Conservation (phyloP, 345 rosid species). For the Barbarea vulgaris region DNA sequence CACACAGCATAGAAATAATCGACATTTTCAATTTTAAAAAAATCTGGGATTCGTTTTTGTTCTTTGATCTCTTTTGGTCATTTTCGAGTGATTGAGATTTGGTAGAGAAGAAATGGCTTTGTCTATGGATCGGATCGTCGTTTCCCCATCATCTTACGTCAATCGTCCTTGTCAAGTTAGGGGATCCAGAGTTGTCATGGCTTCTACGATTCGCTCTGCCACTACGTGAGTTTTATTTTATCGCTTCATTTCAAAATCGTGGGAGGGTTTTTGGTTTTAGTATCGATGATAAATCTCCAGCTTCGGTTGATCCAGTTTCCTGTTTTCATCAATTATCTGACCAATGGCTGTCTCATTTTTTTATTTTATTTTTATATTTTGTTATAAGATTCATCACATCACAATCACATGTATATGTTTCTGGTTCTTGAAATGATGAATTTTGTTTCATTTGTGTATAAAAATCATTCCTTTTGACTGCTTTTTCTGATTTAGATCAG, state of each 20-base stretch:
- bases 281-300: conserved; percentile 15
- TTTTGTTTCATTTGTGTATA: too few relatives aligned
- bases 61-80: not conserved
- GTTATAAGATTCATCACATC: not conserved
- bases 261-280: not conserved
- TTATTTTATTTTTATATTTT: too few relatives aligned
- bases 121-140: conserved; percentile 43
- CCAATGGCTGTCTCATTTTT: not conserved
- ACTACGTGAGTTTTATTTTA: conserved; percentile 43
- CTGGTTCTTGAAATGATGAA: not conserved
- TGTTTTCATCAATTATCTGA: not conserved
- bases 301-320: not conserved
- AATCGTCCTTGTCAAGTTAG: conserved; percentile 36
- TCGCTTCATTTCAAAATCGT: conserved; percentile 3
- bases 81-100: conserved; percentile 1
- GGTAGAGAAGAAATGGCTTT: conserved; percentile 46
- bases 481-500: not conserved
- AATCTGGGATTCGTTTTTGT: not conserved
- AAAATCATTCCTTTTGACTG: not conserved
- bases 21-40: not conserved
- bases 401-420: not conserved
- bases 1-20: conserved; percentile 35
- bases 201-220: conserved; percentile 48
- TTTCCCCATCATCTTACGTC: conserved; percentile 36
- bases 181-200: conserved; percentile 47